A percentile compares a stretch with the other conserved stretches of the same genome.
These are phyloP conservation scores for Uronychia binucleata DNA, from an alignment of 73 alveolate genomes.

Conservation along the genomic window DNA sequence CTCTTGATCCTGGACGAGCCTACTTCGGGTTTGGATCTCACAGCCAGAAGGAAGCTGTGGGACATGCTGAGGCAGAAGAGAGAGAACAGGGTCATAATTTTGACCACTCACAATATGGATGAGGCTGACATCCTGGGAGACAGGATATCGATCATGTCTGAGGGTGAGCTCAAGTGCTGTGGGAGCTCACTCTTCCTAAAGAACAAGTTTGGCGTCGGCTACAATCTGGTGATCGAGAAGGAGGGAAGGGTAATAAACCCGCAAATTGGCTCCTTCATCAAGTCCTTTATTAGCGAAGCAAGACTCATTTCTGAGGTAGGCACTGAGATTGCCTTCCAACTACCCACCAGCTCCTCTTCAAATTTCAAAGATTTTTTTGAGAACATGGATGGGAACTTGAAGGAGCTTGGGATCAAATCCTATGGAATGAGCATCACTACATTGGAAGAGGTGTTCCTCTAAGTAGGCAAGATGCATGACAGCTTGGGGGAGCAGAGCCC, in stretches of 20 bases:
- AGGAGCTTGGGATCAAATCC: constrained; percentile 71
- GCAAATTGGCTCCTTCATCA: constrained; percentile 47
- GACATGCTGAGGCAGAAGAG: constrained; percentile 93
- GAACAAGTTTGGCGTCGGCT: constrained; percentile 96
- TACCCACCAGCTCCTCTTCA: constrained; percentile 61
- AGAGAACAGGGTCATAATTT: constrained; percentile 88
- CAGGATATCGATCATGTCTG: too few relatives aligned
- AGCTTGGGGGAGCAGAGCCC: neutral
- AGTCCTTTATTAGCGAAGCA: constrained; percentile 24
- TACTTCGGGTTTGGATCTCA: constrained; percentile 97
- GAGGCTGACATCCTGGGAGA: constrained; percentile 99
- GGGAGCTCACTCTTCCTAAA: constrained; percentile 95
- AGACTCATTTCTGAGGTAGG: constrained; percentile 54
- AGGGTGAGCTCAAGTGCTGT: constrained; percentile 89
- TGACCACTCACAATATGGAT: constrained; percentile 98
- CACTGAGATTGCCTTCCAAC: constrained; percentile 71
- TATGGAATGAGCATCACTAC: constrained; percentile 82
- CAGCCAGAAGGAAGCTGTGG: constrained; percentile 97
- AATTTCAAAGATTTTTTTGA: constrained; percentile 72
- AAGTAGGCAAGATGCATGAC: constrained; percentile 32
- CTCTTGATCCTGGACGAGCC: constrained; percentile 96
- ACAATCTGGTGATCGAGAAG: constrained; percentile 82
- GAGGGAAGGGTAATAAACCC: constrained; percentile 57
- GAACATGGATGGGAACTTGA: constrained; percentile 60
- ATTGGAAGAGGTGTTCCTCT: constrained; percentile 70